A percentile compares a stretch with the other conserved stretches of the same genome.
Conservation (phyloP, 345 rosid species). For the Ricinus communis region DNA sequence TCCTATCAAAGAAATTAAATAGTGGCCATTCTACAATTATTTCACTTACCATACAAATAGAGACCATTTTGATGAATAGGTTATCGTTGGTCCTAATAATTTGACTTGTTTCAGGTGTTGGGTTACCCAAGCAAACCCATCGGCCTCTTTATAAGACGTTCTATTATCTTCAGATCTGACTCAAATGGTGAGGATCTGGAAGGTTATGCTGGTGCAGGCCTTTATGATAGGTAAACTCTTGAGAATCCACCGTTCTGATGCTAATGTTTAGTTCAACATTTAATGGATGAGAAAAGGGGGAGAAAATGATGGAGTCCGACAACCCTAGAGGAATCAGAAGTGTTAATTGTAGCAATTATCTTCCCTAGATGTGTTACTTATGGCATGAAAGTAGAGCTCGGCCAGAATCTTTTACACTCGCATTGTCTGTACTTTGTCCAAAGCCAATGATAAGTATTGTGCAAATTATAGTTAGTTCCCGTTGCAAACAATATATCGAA, state of each 20-base stretch:
- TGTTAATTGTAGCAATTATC: background rate
- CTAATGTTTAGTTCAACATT: background rate
- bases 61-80: background rate
- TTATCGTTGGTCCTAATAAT: slow-evolving; percentile 17
- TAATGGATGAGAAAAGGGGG: background rate
- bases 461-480: background rate
- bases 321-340: too few species aligned
- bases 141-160: slow-evolving; percentile 89
- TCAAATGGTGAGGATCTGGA: slow-evolving; percentile 98
- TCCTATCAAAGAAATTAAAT: too few species aligned
- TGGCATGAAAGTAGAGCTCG: background rate
- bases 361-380: background rate
- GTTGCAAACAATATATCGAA: too few species aligned
- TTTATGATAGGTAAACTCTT: slow-evolving; percentile 82
- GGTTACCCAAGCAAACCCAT: slow-evolving; percentile 98
- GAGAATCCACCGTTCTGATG: background rate
- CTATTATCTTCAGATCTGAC: slow-evolving; percentile 92
- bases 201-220: slow-evolving; percentile 99
- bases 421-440: background rate
- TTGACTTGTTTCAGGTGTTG: slow-evolving; percentile 50
- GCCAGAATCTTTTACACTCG: background rate
- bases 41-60: background rate
- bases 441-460: background rate
- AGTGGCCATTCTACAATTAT: background rate
- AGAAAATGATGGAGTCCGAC: too few species aligned